Conservation (phyloP, 768 basidiomycete species). For the Mycena rosella region DNA sequence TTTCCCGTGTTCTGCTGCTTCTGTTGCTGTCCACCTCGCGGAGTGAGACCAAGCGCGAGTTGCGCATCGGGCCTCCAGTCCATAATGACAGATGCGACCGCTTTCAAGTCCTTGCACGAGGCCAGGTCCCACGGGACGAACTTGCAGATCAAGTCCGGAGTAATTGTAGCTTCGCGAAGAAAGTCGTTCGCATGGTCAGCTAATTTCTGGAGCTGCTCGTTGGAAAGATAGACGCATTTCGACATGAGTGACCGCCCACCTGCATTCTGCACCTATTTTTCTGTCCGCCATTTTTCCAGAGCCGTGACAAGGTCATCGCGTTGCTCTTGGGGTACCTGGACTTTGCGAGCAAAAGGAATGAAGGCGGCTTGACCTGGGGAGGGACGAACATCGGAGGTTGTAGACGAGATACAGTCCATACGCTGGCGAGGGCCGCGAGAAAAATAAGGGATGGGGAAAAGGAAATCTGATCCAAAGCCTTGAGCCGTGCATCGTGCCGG, state of each 20-base stretch:
- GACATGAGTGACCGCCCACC: slow-evolving; percentile 12
- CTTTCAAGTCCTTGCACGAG: slow-evolving; percentile 3
- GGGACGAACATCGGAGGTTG: not conserved
- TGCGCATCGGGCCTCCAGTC: slow-evolving; percentile 22
- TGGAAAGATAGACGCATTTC: not conserved
- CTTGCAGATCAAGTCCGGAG: slow-evolving; percentile 22
- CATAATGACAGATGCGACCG: slow-evolving; percentile 12
- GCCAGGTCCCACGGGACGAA: slow-evolving; percentile 8
- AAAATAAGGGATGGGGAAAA: slow-evolving; percentile 11
- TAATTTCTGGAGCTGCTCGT: slow-evolving; percentile 11
- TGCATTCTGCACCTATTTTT: not conserved
- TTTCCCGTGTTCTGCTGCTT: slow-evolving; percentile 3
- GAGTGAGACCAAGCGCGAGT: slow-evolving; percentile 9
- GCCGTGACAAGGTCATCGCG: slow-evolving; percentile 15
- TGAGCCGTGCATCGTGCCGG: slow-evolving; percentile 21
- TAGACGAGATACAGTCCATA: slow-evolving; percentile 18
- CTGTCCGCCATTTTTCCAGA: slow-evolving; percentile 11
- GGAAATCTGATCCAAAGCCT: slow-evolving; percentile 5
- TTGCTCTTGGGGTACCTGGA: slow-evolving; percentile 11
- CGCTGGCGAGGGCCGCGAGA: slow-evolving; percentile 8
- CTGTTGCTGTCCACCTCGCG: slow-evolving; percentile 1
- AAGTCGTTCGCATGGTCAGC: slow-evolving; percentile 13
- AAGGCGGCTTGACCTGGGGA: slow-evolving; percentile 5
- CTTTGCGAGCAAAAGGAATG: slow-evolving; percentile 10
- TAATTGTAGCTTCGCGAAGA: slow-evolving; percentile 7